These are phyloP conservation scores for Exophiala viscosa DNA, from an alignment of 2,329 filamentous ascomycete genomes.

Conservation along the genomic window DNA sequence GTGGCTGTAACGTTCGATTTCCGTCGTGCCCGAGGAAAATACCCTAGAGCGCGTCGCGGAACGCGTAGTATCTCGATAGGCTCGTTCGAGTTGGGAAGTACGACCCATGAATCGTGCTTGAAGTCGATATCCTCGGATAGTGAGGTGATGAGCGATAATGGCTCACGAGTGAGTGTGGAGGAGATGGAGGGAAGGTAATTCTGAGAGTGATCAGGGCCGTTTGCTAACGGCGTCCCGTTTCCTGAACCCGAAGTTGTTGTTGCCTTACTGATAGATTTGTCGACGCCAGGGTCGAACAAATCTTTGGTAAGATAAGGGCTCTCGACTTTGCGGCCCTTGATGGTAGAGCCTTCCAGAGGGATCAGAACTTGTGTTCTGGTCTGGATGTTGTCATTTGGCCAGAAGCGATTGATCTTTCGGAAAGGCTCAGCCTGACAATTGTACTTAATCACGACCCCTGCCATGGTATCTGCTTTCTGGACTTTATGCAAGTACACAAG, in stretches of 20 bases:
- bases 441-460: constrained; percentile 85
- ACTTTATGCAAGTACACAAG: constrained; percentile 90
- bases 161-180: constrained; percentile 16
- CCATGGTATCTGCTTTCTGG: constrained; percentile 76
- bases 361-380: constrained; percentile 74
- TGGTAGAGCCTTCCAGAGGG: constrained; percentile 82
- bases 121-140: constrained; percentile 59
- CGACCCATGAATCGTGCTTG: constrained; percentile 86
- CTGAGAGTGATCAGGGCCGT: constrained; percentile 1
- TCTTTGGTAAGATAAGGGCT: constrained; percentile 22
- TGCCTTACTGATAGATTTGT: not conserved
- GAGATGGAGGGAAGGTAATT: not conserved
- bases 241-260: not conserved
- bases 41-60: constrained; percentile 74
- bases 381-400: constrained; percentile 90
- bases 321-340: constrained; percentile 50
- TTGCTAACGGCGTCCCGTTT: not conserved
- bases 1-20: constrained; percentile 69
- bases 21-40: constrained; percentile 86
- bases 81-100: constrained; percentile 65
- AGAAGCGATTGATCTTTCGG: constrained; percentile 84
- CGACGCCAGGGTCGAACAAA: constrained; percentile 15
- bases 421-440: constrained; percentile 80
- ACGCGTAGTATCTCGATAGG: constrained; percentile 84
- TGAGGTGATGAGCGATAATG: constrained; percentile 15